Conservation (phyloP, 257 asterid species). For the Jaltomata sinuosa region DNA sequence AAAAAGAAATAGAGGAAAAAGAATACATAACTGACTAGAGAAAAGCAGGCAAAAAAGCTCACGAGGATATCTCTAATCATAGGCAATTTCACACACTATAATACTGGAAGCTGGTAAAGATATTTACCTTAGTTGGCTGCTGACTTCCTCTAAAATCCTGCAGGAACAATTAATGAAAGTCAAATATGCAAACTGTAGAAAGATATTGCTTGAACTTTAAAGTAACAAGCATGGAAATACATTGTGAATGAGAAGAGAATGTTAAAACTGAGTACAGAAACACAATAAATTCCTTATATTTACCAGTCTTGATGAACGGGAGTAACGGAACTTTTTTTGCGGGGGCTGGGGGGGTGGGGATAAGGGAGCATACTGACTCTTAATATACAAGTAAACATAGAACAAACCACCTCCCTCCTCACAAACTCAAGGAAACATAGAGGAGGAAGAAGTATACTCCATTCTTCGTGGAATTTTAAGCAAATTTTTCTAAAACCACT, state of each 20-base stretch:
- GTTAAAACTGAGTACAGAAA: not conserved
- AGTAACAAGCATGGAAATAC: not conserved
- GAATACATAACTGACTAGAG: not conserved
- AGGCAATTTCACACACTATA: not conserved
- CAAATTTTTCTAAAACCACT: not conserved
- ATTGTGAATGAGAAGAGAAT: not conserved
- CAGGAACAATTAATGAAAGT: slow-evolving; percentile 8
- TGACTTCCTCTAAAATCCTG: slow-evolving; percentile 43
- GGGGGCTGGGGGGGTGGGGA: not conserved
- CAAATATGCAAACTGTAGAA: not conserved
- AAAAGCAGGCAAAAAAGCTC: not conserved
- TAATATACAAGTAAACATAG: not conserved
- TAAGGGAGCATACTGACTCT: not conserved
- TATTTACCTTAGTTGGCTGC: slow-evolving; percentile 44
- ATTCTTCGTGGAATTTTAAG: not conserved
- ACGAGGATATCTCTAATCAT: not conserved
- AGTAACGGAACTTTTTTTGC: not conserved
- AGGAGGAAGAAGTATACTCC: not conserved
- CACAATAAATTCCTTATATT: not conserved
- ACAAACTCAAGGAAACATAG: not conserved
- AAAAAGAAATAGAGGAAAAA: not conserved
- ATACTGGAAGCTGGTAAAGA: not conserved
- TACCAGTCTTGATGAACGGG: not conserved
- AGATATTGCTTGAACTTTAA: not conserved
- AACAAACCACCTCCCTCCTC: not conserved